These are phyloP conservation scores for Penicillium bovifimosum DNA, from an alignment of 495 filamentous ascomycete species.

Conservation along the genomic window DNA sequence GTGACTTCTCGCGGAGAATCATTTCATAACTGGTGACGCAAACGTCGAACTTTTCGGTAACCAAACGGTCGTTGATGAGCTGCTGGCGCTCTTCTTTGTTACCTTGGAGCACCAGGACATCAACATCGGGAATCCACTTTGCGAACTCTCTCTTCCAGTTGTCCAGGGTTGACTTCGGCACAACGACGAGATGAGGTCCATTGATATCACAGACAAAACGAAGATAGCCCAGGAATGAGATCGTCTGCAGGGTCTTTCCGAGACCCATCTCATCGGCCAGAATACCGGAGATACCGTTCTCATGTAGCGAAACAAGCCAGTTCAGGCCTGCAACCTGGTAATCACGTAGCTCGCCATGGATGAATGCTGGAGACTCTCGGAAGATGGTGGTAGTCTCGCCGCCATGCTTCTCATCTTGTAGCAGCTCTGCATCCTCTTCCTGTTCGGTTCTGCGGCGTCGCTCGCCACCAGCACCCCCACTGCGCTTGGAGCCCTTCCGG, in stretches of 20 bases:
- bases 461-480: slow-evolving; percentile 77
- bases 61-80: slow-evolving; percentile 83
- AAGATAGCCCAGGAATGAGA: slow-evolving; percentile 88
- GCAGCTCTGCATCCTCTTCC: slow-evolving; percentile 93
- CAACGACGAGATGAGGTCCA: slow-evolving; percentile 89
- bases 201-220: slow-evolving; percentile 80
- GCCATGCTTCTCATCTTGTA: slow-evolving; percentile 84
- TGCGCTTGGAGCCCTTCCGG: slow-evolving; percentile 68
- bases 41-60: slow-evolving; percentile 89
- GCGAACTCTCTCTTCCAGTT: slow-evolving; percentile 97
- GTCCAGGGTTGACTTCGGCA: slow-evolving; percentile 96
- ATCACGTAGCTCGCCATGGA: slow-evolving; percentile 86
- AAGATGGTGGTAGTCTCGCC: slow-evolving; percentile 84
- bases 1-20: slow-evolving; percentile 91
- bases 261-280: slow-evolving; percentile 97
- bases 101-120: slow-evolving; percentile 90
- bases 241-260: slow-evolving; percentile 90
- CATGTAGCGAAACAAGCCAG: slow-evolving; percentile 97
- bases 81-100: slow-evolving; percentile 87
- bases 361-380: slow-evolving; percentile 82
- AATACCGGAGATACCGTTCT: slow-evolving; percentile 98
- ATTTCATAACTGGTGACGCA: slow-evolving; percentile 97
- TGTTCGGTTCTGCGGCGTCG: slow-evolving; percentile 86
- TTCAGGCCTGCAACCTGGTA: slow-evolving; percentile 94
- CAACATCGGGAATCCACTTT: slow-evolving; percentile 91